These are phyloP conservation scores for Aspergillus felis DNA, from an alignment of 2,329 filamentous ascomycete species.

Conservation along the genomic window DNA sequence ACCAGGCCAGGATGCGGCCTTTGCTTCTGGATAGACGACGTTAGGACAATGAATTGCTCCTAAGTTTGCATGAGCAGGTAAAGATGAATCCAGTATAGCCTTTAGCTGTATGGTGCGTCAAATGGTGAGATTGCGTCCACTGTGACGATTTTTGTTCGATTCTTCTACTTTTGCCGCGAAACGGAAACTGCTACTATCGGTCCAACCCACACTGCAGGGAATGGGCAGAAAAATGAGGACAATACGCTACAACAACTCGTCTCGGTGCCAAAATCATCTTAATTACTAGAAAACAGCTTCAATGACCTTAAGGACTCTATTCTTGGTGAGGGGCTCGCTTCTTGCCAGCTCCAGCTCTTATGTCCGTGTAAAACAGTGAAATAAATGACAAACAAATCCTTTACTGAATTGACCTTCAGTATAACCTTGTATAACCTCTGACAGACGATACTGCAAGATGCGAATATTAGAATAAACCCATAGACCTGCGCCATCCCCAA, in stretches of 20 bases:
- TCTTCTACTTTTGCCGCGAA: not conserved
- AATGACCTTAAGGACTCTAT: not conserved
- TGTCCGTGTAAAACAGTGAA: not conserved
- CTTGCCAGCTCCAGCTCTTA: not conserved
- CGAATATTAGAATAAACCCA: not conserved
- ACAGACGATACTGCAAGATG: not conserved
- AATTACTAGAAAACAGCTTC: not conserved
- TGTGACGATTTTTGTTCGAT: not conserved
- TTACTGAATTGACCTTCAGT: not conserved
- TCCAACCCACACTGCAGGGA: not conserved
- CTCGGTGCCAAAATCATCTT: not conserved
- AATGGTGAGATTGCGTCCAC: not conserved
- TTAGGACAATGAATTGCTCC: not conserved
- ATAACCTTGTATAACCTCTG: not conserved
- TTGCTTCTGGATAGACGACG: not conserved
- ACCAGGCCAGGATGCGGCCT: not conserved
- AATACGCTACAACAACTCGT: not conserved
- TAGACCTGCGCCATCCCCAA: slow-evolving; percentile 26
- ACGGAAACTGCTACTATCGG: not conserved
- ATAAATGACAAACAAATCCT: not conserved
- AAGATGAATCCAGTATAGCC: not conserved
- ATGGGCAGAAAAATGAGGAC: slow-evolving; percentile 4
- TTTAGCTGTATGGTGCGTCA: not conserved
- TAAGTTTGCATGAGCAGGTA: not conserved
- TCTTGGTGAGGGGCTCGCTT: not conserved